phyloP scores from a whole-genome alignment of 306 rosid species.

The Casuarina cunninghamiana region DNA sequence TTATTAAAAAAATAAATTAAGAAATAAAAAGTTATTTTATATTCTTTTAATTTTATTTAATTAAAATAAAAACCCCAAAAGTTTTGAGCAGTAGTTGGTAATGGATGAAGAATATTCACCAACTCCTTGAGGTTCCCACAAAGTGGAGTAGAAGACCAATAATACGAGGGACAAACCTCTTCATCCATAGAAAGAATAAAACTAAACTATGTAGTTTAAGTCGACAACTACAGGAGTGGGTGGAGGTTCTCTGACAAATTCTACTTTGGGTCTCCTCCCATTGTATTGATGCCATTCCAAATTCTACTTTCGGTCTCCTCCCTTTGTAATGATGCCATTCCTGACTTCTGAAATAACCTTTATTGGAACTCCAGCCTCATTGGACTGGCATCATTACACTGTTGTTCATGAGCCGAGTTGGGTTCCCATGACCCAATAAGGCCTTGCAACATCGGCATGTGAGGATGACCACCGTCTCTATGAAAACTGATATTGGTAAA shows the following conservation, averaged over 20 bases:
- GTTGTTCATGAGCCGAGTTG: no score
- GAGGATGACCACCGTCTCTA: no score
- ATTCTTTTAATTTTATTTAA: no score
- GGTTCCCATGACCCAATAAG: no score
- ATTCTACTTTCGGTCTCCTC: background rate
- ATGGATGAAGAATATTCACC: background rate
- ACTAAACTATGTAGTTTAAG: no score
- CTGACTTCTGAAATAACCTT: background rate
- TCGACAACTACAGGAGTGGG: no score
- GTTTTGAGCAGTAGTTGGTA: background rate
- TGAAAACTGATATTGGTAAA: no score
- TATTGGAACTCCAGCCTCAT: background rate
- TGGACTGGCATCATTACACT: no score
- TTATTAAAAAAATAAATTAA: no score
- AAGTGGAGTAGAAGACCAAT: background rate
- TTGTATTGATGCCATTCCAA: background rate
- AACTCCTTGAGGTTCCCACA: slow-evolving; percentile 3
- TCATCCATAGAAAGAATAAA: background rate
- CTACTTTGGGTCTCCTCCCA: background rate
- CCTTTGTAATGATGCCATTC: background rate
- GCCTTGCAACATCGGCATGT: no score
- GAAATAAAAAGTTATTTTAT: no score
- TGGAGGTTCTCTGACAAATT: background rate
- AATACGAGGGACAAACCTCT: background rate
- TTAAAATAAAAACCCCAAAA: no score